Base-by-base conservation (phyloP, 2,329 filamentous ascomycete species). In the Anisogramma anomala region DNA sequence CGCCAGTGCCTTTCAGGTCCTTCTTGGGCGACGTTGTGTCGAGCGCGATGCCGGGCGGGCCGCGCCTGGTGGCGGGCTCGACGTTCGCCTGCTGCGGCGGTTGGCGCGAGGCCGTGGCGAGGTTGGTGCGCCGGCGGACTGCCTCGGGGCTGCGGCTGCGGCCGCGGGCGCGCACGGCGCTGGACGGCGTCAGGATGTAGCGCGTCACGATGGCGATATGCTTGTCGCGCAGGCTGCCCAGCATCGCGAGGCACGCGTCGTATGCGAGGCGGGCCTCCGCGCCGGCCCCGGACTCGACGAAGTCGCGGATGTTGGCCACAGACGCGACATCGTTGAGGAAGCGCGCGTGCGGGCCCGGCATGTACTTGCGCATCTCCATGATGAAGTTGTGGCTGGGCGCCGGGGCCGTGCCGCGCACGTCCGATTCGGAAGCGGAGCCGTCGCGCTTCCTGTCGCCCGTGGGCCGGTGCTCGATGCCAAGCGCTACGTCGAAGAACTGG, bases 131-230 rank as follows among this genome's bases (percentile, higher is more conserved):
- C 49, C 58, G 62, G 28, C 67, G 65, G 52, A 62, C 62, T n/a
- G 59, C 66, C 55, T 71, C 71, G 15, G 69, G 72, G 46, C 68
- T 76, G 41, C 69, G 67, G 23, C 77, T 77, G 33, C 77, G 72
- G 45, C 75, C 74, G 33, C 78, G 66, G 1, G 74, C 76, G 39
- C 81, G 71, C 6, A 79, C 74, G 59, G 89, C 82, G 18, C 83
- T 78, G 2, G 84, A 88, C 33, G 89, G 88, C 50, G 91, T 68
- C 53, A 98, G 83, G 59, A 98, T 94, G 66, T 96, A 98, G 30
- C 91, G 82, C 4, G 86, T 87, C 14, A 98, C 91, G 52, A 98
- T 89, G 58, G 86, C 84, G 53, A 98, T 94, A 60, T 98, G 91
- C 60, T 88, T 94, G 62, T 95, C 88, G 45, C 88, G 80, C 55